phyloP scores from a whole-genome alignment of 2,329 filamentous ascomycete genomes.

The Penicillium sp. region DNA sequence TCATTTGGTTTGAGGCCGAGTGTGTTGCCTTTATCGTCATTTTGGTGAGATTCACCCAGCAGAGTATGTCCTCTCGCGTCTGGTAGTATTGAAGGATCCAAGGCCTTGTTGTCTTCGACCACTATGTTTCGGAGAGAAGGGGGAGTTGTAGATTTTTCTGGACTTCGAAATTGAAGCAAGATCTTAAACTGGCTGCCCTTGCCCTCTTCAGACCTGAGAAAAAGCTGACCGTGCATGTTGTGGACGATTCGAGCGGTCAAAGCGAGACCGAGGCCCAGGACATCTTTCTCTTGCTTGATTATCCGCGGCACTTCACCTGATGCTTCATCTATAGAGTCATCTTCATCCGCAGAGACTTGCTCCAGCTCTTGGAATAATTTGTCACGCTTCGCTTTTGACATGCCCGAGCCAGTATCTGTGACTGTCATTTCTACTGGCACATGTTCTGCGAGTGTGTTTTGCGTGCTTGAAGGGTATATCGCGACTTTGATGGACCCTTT shows the following conservation, averaged over 20 bases:
- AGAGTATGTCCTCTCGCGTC: too few relatives aligned
- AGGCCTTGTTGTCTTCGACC: too few relatives aligned
- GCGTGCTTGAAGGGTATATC: neutral
- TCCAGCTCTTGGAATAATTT: neutral
- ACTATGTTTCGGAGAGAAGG: too few relatives aligned
- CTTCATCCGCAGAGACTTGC: neutral
- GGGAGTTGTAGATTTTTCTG: too few relatives aligned
- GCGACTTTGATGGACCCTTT: conserved; percentile 46
- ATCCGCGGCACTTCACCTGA: too few relatives aligned
- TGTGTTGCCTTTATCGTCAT: too few relatives aligned
- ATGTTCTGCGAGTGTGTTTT: neutral
- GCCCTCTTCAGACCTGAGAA: neutral
- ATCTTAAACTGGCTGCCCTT: neutral
- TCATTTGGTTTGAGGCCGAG: too few relatives aligned
- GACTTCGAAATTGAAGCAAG: neutral
- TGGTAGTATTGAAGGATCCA: too few relatives aligned
- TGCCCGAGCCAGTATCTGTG: neutral
- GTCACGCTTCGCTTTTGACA: neutral
- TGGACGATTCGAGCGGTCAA: neutral
- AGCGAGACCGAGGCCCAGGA: neutral
- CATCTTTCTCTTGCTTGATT: neutral
- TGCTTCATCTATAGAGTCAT: neutral
- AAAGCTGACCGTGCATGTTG: neutral
- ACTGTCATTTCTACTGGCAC: too few relatives aligned
- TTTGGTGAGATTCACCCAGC: too few relatives aligned